phyloP scores from a whole-genome alignment of 371 early-diverging fungal species.

The Smittium mucronatum region DNA sequence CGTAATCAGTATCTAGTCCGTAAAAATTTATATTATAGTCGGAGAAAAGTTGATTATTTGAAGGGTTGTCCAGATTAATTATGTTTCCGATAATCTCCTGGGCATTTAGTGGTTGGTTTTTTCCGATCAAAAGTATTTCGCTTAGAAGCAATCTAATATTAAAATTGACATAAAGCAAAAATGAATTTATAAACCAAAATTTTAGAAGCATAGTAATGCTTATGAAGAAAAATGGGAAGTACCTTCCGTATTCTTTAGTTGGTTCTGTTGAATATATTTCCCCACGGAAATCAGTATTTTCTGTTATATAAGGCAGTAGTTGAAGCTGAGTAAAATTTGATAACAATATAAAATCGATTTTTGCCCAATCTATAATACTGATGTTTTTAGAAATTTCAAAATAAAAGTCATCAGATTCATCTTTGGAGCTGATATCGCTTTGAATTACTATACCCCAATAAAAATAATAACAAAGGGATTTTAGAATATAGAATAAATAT shows the following conservation, averaged over 20 bases:
- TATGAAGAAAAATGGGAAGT: no score
- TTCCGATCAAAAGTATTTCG: not conserved
- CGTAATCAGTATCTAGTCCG: not conserved
- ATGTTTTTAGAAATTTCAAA: constrained; percentile 5
- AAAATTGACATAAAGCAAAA: not conserved
- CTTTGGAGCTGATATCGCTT: not conserved
- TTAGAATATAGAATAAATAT: constrained; percentile 1
- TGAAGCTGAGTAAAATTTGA: constrained; percentile 58
- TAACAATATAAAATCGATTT: constrained; percentile 61
- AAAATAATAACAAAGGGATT: not conserved
- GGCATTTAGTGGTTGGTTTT: constrained; percentile 13
- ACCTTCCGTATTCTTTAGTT: constrained; percentile 59
- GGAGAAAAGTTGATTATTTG: not conserved
- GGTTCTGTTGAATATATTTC: constrained; percentile 70
- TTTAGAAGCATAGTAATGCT: no score
- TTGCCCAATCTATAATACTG: constrained; percentile 30
- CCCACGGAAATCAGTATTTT: constrained; percentile 69
- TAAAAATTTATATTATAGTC: not conserved
- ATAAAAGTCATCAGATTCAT: constrained; percentile 8
- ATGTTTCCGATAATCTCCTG: constrained; percentile 12
- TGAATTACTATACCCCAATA: not conserved
- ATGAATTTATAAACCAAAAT: not conserved
- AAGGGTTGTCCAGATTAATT: not conserved
- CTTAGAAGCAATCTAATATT: constrained; percentile 1
- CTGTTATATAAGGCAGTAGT: constrained; percentile 71